phyloP scores from a whole-genome alignment of 2,329 filamentous ascomycete species.

The Cladosporium sp. region DNA sequence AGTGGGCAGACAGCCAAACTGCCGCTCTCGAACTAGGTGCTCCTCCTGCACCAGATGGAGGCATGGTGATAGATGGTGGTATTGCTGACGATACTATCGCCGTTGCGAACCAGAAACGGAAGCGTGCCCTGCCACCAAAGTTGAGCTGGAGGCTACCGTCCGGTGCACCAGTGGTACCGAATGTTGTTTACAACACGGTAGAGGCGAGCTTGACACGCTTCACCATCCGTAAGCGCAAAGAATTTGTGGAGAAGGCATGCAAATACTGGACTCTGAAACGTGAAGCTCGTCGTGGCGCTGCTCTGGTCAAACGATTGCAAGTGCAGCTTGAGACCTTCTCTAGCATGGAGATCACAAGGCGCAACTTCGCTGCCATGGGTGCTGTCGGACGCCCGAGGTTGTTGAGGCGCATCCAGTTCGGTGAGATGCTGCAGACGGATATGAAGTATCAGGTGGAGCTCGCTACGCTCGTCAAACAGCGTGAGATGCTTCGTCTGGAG shows the following conservation, averaged over 20 bases:
- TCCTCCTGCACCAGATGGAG: slow-evolving; percentile 44
- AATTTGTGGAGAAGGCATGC: slow-evolving; percentile 88
- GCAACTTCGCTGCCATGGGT: slow-evolving; percentile 95
- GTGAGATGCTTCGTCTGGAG: slow-evolving; percentile 73
- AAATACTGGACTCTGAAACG: slow-evolving; percentile 98
- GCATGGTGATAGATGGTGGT: slow-evolving; percentile 37
- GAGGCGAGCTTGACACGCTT: slow-evolving; percentile 80
- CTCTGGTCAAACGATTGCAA: slow-evolving; percentile 86
- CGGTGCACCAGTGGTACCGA: slow-evolving; percentile 88
- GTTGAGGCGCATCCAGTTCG: slow-evolving; percentile 81
- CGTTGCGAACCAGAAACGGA: slow-evolving; percentile 56
- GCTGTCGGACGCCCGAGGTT: slow-evolving; percentile 73
- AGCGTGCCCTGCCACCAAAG: slow-evolving; percentile 52
- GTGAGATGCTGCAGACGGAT: slow-evolving; percentile 67
- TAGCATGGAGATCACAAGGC: slow-evolving; percentile 91
- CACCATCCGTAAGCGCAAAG: slow-evolving; percentile 77
- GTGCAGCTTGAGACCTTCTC: slow-evolving; percentile 94
- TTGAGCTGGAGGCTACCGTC: slow-evolving; percentile 88
- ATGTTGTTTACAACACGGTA: slow-evolving; percentile 79
- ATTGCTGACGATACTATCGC: slow-evolving; percentile 48
- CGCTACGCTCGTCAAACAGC: slow-evolving; percentile 64
- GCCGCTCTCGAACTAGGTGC: slow-evolving; percentile 77
- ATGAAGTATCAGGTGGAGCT: slow-evolving; percentile 70
- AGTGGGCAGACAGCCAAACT: slow-evolving; percentile 88
- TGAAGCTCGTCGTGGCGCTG: slow-evolving; percentile 84